Base-by-base conservation (phyloP, 345 rosid genomes). In the Linum tenue region DNA sequence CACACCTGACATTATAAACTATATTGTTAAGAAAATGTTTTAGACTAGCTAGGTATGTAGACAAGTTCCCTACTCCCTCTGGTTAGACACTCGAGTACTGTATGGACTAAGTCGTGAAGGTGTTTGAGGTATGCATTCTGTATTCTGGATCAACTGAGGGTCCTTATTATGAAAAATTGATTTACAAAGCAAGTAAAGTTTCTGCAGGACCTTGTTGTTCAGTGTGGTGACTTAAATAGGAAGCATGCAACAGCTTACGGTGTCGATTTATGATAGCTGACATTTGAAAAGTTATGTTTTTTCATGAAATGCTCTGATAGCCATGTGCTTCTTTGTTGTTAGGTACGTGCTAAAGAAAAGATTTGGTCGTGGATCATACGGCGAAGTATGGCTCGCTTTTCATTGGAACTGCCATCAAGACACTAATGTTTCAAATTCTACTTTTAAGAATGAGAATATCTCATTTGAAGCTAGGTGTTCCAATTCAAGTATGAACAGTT, bases 351-450 rank as follows among this genome's bases (percentile, higher is more conserved):
- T 92, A 65, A 89, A 87, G 86, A 92, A 81, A 81, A 81, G 87
- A 73, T 87, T 80, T 82, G 98, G 91, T 59, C 97, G 84, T 37
- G 98, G 98, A 77, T 82, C 95, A 63, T 86, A 87, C 70, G 98
- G 97, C 60, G 98, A 92, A 79, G 98, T 92, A 43, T 92, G 98
- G 98, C 76, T 92, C 76, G 95, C 95, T 60, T 81, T 86, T 79
- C 83, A 84, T 67, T 86, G 95, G 96, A 79, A 84, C 74, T 92
- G 91, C 73, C 76, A 84, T 66, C 72, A 78, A 72, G 83, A 77
- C 55, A 65, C 38, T 51, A 79, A 82, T 37, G 72, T 74, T 73
- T 78, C 89, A 65, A 73, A 77, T 50, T 69, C 76, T 85, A 67
- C 72, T 73, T 69, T 65, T 67, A 70, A 66, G 67, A 76, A 76